Evolutionary conservation across 345 rosid genomes (phyloP).

Genomic region (Rhizophora apiculata): DNA sequence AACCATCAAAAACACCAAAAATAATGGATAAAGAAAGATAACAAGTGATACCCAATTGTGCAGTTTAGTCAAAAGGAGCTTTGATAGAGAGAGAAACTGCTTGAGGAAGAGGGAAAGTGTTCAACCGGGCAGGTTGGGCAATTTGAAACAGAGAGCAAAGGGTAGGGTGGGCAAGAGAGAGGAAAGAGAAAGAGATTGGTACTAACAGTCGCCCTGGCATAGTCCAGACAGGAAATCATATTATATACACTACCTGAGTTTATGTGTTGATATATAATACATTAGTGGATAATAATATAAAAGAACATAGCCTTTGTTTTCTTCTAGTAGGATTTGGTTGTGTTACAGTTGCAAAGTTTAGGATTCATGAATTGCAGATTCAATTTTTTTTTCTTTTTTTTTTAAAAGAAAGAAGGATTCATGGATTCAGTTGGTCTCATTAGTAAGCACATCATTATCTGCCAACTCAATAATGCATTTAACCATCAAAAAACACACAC

Average conservation of each 20-base stretch:
- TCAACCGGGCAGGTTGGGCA: constrained; percentile 61
- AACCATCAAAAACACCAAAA: constrained; percentile 5
- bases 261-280: neutral
- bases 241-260: neutral
- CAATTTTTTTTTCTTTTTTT: too few relatives aligned
- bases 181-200: constrained; percentile 18
- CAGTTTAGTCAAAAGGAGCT: constrained; percentile 24
- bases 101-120: constrained; percentile 26
- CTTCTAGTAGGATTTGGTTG: neutral
- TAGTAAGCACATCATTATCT: neutral
- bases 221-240: constrained; percentile 36
- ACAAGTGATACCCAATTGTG: constrained; percentile 22
- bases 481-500: too few relatives aligned
- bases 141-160: constrained; percentile 36
- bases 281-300: constrained; percentile 12
- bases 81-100: constrained; percentile 16
- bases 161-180: constrained; percentile 53
- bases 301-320: neutral
- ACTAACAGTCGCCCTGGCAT: constrained; percentile 39
- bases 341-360: constrained; percentile 4
- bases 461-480: too few relatives aligned
- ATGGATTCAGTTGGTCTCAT: neutral
- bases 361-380: neutral
- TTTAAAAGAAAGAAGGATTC: neutral
- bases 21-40: neutral